Conservation (phyloP, 306 rosid genomes). For the Acacia confusa region DNA sequence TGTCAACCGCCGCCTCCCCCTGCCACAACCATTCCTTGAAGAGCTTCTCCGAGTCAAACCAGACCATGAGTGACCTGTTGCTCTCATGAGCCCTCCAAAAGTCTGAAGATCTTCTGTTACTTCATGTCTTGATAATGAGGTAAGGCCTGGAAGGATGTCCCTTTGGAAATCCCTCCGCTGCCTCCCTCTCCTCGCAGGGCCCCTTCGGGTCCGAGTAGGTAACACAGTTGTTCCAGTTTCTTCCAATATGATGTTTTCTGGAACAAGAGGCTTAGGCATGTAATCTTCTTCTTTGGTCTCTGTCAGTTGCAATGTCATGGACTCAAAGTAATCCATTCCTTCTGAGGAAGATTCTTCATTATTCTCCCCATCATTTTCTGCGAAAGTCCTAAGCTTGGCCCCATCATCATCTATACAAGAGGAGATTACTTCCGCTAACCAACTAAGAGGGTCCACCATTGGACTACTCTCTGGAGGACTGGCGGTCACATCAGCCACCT, state of each 20-base stretch:
- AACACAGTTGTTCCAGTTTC: conserved; percentile 53
- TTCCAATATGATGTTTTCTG: conserved; percentile 65
- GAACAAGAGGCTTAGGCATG: conserved; percentile 90
- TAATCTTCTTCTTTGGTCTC: conserved; percentile 84
- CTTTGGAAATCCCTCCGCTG: conserved; percentile 96
- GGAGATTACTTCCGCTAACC: conserved; percentile 80
- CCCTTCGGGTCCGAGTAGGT: conserved; percentile 66
- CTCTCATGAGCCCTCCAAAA: conserved; percentile 91
- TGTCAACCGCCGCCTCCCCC: conserved; percentile 74
- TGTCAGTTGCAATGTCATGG: conserved; percentile 64
- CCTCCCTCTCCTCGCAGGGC: conserved; percentile 87
- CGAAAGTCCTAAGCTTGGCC: conserved; percentile 33
- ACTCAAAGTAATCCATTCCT: conserved; percentile 69
- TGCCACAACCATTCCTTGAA: conserved; percentile 67
- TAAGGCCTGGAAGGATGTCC: conserved; percentile 94
- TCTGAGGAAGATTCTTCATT: conserved; percentile 46
- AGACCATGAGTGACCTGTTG: conserved; percentile 85
- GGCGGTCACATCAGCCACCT: conserved; percentile 35
- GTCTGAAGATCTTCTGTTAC: conserved; percentile 97
- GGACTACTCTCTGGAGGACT: conserved; percentile 49
- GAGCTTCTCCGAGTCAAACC: conserved; percentile 83
- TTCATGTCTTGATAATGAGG: conserved; percentile 88
- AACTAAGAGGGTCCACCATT: conserved; percentile 47
- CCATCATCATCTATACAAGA: conserved; percentile 49
- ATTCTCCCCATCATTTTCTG: conserved; percentile 35